phyloP scores from a whole-genome alignment of 2,329 filamentous ascomycete genomes.

The Xylariaceae sp. region DNA sequence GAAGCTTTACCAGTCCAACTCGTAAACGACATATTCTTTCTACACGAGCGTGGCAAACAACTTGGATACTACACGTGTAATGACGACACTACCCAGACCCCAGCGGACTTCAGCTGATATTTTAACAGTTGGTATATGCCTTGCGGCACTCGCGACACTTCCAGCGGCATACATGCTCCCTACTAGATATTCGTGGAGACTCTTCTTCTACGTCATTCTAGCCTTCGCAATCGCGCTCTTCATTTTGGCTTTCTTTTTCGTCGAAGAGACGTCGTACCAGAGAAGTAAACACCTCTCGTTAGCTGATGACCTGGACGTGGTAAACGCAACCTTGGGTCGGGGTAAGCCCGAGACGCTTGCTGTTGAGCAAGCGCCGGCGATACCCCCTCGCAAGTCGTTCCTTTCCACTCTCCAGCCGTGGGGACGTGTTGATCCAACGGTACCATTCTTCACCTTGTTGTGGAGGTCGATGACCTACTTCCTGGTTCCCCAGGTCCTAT shows the following conservation, averaged over 20 bases:
- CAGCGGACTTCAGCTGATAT: slow-evolving; percentile 4
- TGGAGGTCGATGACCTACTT: slow-evolving; percentile 53
- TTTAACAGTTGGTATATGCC: no score
- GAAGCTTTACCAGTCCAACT: slow-evolving; percentile 55
- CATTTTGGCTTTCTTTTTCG: slow-evolving; percentile 58
- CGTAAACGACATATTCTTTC: slow-evolving; percentile 54
- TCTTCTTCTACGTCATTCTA: slow-evolving; percentile 67
- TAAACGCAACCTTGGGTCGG: slow-evolving; percentile 10
- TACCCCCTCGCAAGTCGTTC: slow-evolving; percentile 48
- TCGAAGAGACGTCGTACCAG: slow-evolving; percentile 58
- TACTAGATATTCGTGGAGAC: slow-evolving; percentile 63
- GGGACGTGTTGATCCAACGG: slow-evolving; percentile 47
- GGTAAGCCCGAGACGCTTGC: slow-evolving; percentile 36
- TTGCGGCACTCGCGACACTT: slow-evolving; percentile 61
- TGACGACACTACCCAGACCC: background rate
- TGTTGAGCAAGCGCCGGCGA: slow-evolving; percentile 27
- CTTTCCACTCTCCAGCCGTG: slow-evolving; percentile 47
- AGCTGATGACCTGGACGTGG: slow-evolving; percentile 1
- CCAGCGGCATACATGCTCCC: slow-evolving; percentile 68
- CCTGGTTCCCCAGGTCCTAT: slow-evolving; percentile 52
- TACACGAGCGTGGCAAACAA: slow-evolving; percentile 57
- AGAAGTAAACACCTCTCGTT: slow-evolving; percentile 31
- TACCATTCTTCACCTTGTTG: slow-evolving; percentile 50
- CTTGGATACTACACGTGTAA: slow-evolving; percentile 65
- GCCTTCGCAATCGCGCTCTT: slow-evolving; percentile 56